phyloP scores from a whole-genome alignment of 75 land plant genomes.

The Ceratopteris richardii region DNA sequence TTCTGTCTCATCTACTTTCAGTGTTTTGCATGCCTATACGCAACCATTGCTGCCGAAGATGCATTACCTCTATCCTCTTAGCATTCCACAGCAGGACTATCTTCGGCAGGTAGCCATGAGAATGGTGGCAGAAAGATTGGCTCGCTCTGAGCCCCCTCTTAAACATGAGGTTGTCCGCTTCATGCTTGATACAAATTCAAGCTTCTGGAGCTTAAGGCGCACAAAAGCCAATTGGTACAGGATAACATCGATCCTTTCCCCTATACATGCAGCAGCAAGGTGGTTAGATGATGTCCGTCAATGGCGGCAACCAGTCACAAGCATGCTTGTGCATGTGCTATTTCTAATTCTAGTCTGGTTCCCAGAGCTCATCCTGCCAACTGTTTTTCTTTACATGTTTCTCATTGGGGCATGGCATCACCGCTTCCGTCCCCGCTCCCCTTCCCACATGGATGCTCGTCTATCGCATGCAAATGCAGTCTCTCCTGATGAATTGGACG shows the following conservation, averaged over 20 bases:
- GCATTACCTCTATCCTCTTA: conserved; percentile 76
- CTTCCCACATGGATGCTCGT: conserved; percentile 63
- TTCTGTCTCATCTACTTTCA: conserved; percentile 41
- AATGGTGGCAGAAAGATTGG: conserved; percentile 56
- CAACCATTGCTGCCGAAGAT: conserved; percentile 67
- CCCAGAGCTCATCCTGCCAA: conserved; percentile 74
- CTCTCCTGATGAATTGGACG: conserved; percentile 61
- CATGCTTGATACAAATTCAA: conserved; percentile 78
- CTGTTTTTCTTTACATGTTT: conserved; percentile 62
- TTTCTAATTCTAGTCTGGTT: conserved; percentile 76
- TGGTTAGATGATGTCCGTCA: conserved; percentile 67
- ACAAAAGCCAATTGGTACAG: conserved; percentile 80
- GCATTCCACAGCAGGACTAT: conserved; percentile 53
- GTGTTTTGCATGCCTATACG: conserved; percentile 45
- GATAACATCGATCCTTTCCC: conserved; percentile 54
- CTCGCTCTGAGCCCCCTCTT: conserved; percentile 66
- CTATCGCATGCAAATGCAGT: conserved; percentile 57
- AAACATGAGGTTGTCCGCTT: conserved; percentile 68
- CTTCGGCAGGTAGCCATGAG: conserved; percentile 53
- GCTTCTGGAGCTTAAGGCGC: conserved; percentile 69
- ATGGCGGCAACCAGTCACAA: conserved; percentile 68
- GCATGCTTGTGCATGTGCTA: conserved; percentile 59
- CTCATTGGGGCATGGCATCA: conserved; percentile 82
- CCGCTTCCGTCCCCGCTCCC: conserved; percentile 59
- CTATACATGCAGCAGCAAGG: conserved; percentile 49